Percentiles rank a stretch among this genome's conserved stretches.
Evolutionary conservation across 2,329 filamentous ascomycete species (phyloP).

Genomic region (Volutella citrinella): DNA sequence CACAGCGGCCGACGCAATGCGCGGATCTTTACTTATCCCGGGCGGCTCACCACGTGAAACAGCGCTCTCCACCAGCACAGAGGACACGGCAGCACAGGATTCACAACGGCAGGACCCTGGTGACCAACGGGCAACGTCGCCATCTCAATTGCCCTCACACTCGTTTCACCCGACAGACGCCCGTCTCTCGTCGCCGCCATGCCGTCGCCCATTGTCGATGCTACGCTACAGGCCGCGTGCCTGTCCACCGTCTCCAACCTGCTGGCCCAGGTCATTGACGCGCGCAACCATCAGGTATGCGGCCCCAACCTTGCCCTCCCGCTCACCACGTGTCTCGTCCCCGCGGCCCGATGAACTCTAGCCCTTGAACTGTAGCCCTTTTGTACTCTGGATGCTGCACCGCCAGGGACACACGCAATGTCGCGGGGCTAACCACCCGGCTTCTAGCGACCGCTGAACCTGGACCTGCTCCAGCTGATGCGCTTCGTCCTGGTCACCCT

Average conservation of each 20-base stretch:
- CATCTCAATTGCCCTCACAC: too few relatives aligned
- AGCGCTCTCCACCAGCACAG: conserved; percentile 1
- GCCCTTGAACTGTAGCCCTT: background rate
- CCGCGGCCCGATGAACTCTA: background rate
- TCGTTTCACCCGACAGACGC: too few relatives aligned
- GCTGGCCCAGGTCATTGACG: conserved; percentile 51
- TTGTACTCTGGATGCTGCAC: too few relatives aligned
- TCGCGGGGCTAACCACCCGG: background rate
- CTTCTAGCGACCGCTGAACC: conserved; percentile 34
- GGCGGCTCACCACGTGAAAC: conserved; percentile 4
- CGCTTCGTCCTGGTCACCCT: conserved; percentile 54
- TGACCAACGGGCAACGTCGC: too few relatives aligned
- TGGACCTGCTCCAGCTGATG: conserved; percentile 47
- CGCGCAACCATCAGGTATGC: conserved; percentile 43
- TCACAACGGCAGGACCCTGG: too few relatives aligned
- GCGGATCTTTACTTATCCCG: conserved; percentile 11
- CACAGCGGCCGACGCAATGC: too few relatives aligned
- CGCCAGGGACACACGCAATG: background rate
- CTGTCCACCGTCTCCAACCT: conserved; percentile 54
- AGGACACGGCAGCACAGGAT: too few relatives aligned
- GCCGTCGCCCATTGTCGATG: conserved; percentile 49
- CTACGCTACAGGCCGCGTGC: conserved; percentile 50
- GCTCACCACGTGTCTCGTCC: background rate
- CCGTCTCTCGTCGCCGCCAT: conserved; percentile 25
- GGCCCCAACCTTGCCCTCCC: background rate